These are phyloP conservation scores for Pythium apleroticum DNA, from an alignment of 352 stramenopile species.

Conservation along the genomic window DNA sequence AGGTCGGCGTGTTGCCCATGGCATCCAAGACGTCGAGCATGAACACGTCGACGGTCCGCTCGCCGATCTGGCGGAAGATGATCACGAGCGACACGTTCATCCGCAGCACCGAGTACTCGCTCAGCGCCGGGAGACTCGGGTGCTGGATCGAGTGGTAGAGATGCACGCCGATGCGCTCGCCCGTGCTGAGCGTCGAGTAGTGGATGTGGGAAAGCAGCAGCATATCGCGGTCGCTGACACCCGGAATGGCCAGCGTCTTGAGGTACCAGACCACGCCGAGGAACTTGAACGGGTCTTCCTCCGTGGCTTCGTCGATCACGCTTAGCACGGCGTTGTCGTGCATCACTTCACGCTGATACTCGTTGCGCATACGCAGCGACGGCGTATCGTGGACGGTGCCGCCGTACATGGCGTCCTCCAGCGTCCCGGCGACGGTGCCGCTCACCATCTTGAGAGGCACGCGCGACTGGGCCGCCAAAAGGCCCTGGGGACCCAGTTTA, in stretches of 20 bases:
- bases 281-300: slow-evolving; percentile 56
- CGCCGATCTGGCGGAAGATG: slow-evolving; percentile 44
- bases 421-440: slow-evolving; percentile 39
- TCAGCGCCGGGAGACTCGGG: slow-evolving; percentile 37
- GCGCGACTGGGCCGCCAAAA: slow-evolving; percentile 35
- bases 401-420: slow-evolving; percentile 65
- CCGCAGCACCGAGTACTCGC: slow-evolving; percentile 34
- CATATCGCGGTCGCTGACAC: slow-evolving; percentile 49
- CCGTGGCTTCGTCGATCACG: slow-evolving; percentile 41
- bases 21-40: slow-evolving; percentile 45
- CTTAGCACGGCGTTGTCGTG: slow-evolving; percentile 43
- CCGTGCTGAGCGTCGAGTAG: slow-evolving; percentile 38
- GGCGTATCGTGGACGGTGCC: slow-evolving; percentile 43
- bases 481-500: slow-evolving; percentile 33
- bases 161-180: slow-evolving; percentile 57
- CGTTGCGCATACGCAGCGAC: slow-evolving; percentile 38
- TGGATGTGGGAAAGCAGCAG: slow-evolving; percentile 34
- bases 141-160: slow-evolving; percentile 58
- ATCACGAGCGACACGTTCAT: slow-evolving; percentile 45
- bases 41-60: slow-evolving; percentile 45
- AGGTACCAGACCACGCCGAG: slow-evolving; percentile 48
- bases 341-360: slow-evolving; percentile 45
- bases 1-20: slow-evolving; percentile 35
- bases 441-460: slow-evolving; percentile 35
- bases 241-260: slow-evolving; percentile 25